Conservation (phyloP, 768 basidiomycete species). For the Sistotremastrum suecicum region DNA sequence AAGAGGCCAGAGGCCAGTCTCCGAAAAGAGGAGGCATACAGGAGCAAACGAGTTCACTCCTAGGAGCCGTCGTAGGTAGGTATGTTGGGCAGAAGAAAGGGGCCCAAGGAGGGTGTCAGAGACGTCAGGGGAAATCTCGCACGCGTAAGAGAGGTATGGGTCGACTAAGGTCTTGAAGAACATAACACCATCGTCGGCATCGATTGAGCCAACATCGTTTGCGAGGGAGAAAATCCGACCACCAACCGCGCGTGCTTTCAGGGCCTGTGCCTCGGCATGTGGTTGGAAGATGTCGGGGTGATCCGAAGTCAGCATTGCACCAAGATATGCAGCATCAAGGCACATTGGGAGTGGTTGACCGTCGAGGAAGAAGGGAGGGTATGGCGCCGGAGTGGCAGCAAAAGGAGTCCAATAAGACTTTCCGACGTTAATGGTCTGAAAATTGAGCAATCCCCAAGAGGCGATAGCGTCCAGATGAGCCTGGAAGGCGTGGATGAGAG, state of each 20-base stretch:
- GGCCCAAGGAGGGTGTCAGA: slow-evolving; percentile 1
- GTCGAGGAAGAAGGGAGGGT: no score
- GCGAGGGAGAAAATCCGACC: slow-evolving; percentile 10
- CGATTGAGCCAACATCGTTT: slow-evolving; percentile 7
- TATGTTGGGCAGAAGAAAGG: slow-evolving; percentile 10
- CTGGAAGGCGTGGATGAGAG: slow-evolving; percentile 8
- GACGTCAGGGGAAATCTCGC: slow-evolving; percentile 11
- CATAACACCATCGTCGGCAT: slow-evolving; percentile 7
- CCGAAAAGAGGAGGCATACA: slow-evolving; percentile 11
- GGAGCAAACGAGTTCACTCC: slow-evolving; percentile 8
- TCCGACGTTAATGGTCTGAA: slow-evolving; percentile 13
- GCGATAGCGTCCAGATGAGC: slow-evolving; percentile 8
- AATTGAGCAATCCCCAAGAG: slow-evolving; percentile 14
- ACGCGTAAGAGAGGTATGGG: slow-evolving; percentile 13
- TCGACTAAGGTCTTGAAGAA: slow-evolving; percentile 13
- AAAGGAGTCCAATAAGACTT: slow-evolving; percentile 14
- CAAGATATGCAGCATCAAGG: not conserved
- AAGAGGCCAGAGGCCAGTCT: slow-evolving; percentile 15
- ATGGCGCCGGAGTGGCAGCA: no score
- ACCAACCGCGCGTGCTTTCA: slow-evolving; percentile 8
- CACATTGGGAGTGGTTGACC: no score
- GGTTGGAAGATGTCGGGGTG: slow-evolving; percentile 4
- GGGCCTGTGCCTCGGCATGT: slow-evolving; percentile 9
- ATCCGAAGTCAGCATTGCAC: no score
- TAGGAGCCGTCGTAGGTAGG: slow-evolving; percentile 13